A percentile compares a stretch with the other conserved stretches of the same genome.
Conservation (phyloP, 1,284 basidiomycete species). For the Moesziomyces sp. region DNA sequence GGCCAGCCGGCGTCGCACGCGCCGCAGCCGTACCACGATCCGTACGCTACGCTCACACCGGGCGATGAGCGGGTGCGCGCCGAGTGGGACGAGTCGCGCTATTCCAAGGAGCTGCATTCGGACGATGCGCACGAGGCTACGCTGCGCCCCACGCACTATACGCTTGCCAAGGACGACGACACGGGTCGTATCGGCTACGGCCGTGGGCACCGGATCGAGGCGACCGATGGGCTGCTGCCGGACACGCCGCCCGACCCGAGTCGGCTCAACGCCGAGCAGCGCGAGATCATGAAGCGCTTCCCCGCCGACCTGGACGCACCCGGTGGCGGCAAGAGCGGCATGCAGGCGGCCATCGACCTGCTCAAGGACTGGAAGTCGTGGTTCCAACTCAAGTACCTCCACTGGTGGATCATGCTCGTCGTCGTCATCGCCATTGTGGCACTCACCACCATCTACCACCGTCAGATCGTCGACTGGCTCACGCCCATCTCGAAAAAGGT, state of each 20-base stretch:
- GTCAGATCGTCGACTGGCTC: constrained; percentile 76
- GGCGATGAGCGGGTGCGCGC: constrained; percentile 7
- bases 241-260: constrained; percentile 39
- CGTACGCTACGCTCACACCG: constrained; percentile 17
- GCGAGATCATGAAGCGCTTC: constrained; percentile 55
- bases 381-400: constrained; percentile 53
- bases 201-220: constrained; percentile 22
- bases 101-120: constrained; percentile 12
- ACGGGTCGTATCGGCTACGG: constrained; percentile 21
- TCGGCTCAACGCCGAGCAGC: constrained; percentile 49
- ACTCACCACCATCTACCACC: constrained; percentile 76
- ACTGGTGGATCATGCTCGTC: constrained; percentile 70
- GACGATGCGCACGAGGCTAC: constrained; percentile 20
- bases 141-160: constrained; percentile 16
- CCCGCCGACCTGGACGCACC: constrained; percentile 61
- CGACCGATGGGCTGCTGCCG: constrained; percentile 44
- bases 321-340: constrained; percentile 33
- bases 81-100: constrained; percentile 8
- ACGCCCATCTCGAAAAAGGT: constrained; percentile 76
- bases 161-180: constrained; percentile 19
- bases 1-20: constrained; percentile 1
- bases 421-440: constrained; percentile 71
- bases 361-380: constrained; percentile 49
- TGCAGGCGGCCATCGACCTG: constrained; percentile 30
- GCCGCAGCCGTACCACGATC: constrained; percentile 31